A percentile compares a stretch with the other conserved stretches of the same genome.
phyloP scores from a whole-genome alignment of 371 early-diverging fungal genomes.

The Mucor plumbeus region DNA sequence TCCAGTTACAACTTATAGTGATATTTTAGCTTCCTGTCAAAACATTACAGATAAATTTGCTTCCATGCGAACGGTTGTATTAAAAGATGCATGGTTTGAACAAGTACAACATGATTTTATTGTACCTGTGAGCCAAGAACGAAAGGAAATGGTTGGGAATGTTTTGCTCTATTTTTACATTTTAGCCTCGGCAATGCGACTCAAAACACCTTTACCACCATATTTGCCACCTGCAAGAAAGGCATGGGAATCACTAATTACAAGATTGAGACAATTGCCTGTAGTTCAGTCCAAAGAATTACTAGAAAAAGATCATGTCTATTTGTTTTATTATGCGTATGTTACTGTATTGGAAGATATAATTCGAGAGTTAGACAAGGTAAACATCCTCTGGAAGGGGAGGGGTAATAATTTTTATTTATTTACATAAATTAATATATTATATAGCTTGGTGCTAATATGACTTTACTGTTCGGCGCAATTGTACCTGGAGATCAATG shows the following conservation, averaged over 20 bases:
- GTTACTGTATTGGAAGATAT: constrained; percentile 79
- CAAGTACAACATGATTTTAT: constrained; percentile 61
- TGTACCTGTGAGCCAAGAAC: constrained; percentile 59
- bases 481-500: constrained; percentile 51
- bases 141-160: constrained; percentile 74
- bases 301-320: constrained; percentile 39
- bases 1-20: constrained; percentile 68
- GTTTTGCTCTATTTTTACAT: constrained; percentile 82
- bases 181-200: constrained; percentile 75
- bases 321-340: constrained; percentile 82
- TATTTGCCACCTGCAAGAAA: constrained; percentile 74
- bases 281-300: constrained; percentile 58
- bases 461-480: constrained; percentile 51
- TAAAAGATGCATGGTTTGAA: constrained; percentile 66
- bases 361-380: constrained; percentile 73
- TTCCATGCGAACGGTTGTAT: constrained; percentile 70
- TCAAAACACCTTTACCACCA: constrained; percentile 85
- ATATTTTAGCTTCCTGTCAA: constrained; percentile 72
- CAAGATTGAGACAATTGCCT: constrained; percentile 54
- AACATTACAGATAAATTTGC: constrained; percentile 77
- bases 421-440: background rate
- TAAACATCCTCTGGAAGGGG: constrained; percentile 4
- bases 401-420: background rate
- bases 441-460: constrained; percentile 40
- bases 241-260: constrained; percentile 52